Evolutionary conservation across 1,284 basidiomycete species (phyloP).

Genomic region (Bjerkandera adusta): DNA sequence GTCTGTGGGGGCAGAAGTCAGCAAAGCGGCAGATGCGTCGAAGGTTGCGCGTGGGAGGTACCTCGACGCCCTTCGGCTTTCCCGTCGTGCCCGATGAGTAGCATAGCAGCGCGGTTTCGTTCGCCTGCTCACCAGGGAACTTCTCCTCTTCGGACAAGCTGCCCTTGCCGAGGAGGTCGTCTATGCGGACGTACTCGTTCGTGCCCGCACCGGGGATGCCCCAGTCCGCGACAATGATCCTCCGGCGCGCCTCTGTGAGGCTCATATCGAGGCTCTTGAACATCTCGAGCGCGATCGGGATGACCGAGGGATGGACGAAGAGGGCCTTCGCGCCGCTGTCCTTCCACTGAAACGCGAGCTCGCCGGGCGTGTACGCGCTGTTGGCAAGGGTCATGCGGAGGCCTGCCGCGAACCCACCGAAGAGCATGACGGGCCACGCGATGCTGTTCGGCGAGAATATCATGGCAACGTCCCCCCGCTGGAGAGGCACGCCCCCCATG

Average conservation of each 20-base stretch:
- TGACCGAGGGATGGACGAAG: constrained; percentile 40
- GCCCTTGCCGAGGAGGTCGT: constrained; percentile 16
- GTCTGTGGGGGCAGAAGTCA: constrained; percentile 30
- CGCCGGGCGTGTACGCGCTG: constrained; percentile 32
- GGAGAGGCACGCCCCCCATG: constrained; percentile 21
- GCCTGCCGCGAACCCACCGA: constrained; percentile 35
- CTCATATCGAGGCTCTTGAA: constrained; percentile 28
- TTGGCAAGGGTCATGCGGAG: constrained; percentile 35
- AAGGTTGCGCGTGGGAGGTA: constrained; percentile 18
- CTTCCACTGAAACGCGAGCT: constrained; percentile 31
- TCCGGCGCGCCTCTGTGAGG: constrained; percentile 25
- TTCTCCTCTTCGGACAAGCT: constrained; percentile 16
- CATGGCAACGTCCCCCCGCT: constrained; percentile 40
- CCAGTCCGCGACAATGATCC: constrained; percentile 28
- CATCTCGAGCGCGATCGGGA: constrained; percentile 33
- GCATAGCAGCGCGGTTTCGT: constrained; percentile 42
- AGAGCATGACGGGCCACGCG: constrained; percentile 41
- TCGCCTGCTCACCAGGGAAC: constrained; percentile 17
- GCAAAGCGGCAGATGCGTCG: too few species aligned
- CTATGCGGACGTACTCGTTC: constrained; percentile 13
- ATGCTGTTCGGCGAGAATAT: constrained; percentile 43
- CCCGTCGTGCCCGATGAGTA: constrained; percentile 51
- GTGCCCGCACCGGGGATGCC: constrained; percentile 1
- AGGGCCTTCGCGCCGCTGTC: constrained; percentile 41
- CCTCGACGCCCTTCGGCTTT: constrained; percentile 40